Percentiles rank a stretch among this genome's conserved stretches.
These are phyloP conservation scores for Helotiales sp. DNA, from an alignment of 2,329 filamentous ascomycete species.

Conservation along the genomic window DNA sequence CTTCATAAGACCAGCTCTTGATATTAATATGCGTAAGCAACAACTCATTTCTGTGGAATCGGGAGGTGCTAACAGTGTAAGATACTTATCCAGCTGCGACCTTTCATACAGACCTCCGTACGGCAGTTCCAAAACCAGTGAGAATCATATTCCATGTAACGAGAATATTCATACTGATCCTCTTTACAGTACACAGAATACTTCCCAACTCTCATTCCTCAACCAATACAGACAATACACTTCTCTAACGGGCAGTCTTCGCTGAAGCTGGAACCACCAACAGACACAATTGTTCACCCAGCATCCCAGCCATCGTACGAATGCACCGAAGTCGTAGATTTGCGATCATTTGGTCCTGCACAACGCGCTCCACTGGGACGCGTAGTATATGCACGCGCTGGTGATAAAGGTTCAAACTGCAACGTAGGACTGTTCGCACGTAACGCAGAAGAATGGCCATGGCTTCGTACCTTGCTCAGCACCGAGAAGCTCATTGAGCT, in stretches of 20 bases:
- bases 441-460: constrained; percentile 39
- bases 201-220: constrained; percentile 24
- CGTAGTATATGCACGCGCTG: constrained; percentile 37
- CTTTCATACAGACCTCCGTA: not conserved
- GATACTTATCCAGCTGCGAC: constrained; percentile 2
- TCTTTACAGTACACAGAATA: not conserved
- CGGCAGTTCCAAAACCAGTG: not conserved
- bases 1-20: not conserved
- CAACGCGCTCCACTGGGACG: constrained; percentile 29
- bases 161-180: not conserved
- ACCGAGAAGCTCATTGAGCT: constrained; percentile 27
- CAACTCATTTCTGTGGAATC: constrained; percentile 3
- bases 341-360: constrained; percentile 29
- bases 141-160: not conserved
- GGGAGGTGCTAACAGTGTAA: constrained; percentile 37
- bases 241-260: constrained; percentile 12
- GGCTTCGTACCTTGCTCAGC: constrained; percentile 34
- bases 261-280: constrained; percentile 5
- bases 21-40: not conserved
- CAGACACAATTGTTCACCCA: constrained; percentile 6
- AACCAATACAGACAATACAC: constrained; percentile 13
- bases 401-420: constrained; percentile 39
- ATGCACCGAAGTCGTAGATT: constrained; percentile 12
- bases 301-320: constrained; percentile 16
- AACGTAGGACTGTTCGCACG: constrained; percentile 44